Conservation (phyloP, 2,329 filamentous ascomycete species). For the Rhinocladiella mackenziei region DNA sequence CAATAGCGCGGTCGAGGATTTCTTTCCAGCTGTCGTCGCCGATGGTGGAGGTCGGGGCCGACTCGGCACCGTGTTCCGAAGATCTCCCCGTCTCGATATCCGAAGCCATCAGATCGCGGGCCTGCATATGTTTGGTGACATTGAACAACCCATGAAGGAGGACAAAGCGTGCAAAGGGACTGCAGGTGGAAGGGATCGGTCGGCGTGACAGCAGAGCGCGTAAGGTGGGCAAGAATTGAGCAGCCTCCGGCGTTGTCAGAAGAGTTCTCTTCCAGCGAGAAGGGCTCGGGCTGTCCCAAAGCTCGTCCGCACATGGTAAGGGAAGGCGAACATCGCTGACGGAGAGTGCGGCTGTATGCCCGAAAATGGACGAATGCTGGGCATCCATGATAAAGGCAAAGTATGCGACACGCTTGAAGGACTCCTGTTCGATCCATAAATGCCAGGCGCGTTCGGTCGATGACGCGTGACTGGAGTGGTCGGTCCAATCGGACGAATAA, state of each 20-base stretch:
- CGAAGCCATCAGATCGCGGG: constrained; percentile 25
- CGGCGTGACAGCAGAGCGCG: constrained; percentile 26
- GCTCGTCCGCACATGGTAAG: constrained; percentile 29
- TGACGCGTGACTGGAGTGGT: constrained; percentile 7
- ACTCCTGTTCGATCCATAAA: constrained; percentile 32
- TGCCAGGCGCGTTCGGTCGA: constrained; percentile 19
- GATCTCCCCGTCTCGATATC: constrained; percentile 25
- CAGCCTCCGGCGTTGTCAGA: constrained; percentile 24
- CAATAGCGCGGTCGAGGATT: constrained; percentile 30
- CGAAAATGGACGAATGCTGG: constrained; percentile 33
- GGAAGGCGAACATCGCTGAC: constrained; percentile 31
- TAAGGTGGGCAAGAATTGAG: constrained; percentile 30
- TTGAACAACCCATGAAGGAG: constrained; percentile 32
- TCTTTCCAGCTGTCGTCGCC: constrained; percentile 30
- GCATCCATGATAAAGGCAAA: constrained; percentile 35
- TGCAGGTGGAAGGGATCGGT: constrained; percentile 29
- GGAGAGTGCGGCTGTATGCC: constrained; percentile 31
- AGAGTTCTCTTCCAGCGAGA: constrained; percentile 28
- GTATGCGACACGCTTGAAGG: constrained; percentile 30
- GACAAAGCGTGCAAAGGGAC: constrained; percentile 30
- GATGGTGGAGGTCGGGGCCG: constrained; percentile 8
- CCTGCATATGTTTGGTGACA: constrained; percentile 31
- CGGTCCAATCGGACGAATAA: constrained; percentile 8
- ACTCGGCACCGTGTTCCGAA: constrained; percentile 8
- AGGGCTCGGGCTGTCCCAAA: constrained; percentile 29